Evolutionary conservation across 805 yeast genomes (phyloP).

Genomic region (Candida qinlingensis): DNA sequence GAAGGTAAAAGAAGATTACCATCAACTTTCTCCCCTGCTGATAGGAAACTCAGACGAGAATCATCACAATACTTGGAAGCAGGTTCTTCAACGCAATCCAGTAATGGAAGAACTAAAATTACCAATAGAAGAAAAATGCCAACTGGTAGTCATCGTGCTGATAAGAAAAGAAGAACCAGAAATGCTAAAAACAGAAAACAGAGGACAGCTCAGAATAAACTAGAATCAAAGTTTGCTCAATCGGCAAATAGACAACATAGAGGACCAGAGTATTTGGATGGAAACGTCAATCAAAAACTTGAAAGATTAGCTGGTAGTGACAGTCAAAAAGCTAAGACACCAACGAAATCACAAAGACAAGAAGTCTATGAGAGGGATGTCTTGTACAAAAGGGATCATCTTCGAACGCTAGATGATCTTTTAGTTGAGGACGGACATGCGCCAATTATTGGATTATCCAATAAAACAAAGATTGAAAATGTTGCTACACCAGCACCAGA

Average conservation of each 20-base stretch:
- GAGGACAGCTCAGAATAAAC: background rate
- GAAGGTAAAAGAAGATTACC: slow-evolving; percentile 1
- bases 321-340: too few relatives aligned
- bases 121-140: background rate
- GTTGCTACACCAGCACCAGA: background rate
- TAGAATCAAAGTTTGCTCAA: background rate
- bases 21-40: slow-evolving; percentile 8
- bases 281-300: background rate
- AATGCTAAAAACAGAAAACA: background rate
- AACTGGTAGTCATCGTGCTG: slow-evolving; percentile 1
- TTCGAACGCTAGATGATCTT: too few relatives aligned
- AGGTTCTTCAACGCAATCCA: background rate
- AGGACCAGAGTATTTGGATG: slow-evolving; percentile 1
- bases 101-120: slow-evolving; percentile 2
- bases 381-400: background rate
- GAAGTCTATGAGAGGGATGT: background rate
- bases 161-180: background rate
- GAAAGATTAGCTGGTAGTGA: too few relatives aligned
- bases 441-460: too few relatives aligned
- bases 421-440: too few relatives aligned
- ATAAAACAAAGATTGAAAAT: background rate
- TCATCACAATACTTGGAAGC: background rate
- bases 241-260: slow-evolving; percentile 3
- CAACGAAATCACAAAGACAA: too few relatives aligned
- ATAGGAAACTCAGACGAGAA: slow-evolving; percentile 2